phyloP scores from a whole-genome alignment of 306 rosid species.

The Senna tora region DNA sequence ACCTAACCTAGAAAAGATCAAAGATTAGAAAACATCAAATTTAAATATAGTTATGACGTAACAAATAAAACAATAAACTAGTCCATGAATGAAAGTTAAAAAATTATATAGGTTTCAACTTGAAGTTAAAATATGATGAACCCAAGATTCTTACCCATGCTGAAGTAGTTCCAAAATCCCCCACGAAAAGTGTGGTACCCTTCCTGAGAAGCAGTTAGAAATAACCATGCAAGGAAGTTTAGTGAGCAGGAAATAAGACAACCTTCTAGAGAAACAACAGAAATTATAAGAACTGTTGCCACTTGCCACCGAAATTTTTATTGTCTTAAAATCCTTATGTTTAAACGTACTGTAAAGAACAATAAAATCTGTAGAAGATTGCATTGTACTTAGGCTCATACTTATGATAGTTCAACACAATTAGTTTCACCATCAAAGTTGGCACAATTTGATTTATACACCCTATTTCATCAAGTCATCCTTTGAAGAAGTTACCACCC shows the following conservation, averaged over 20 bases:
- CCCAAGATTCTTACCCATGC: constrained; percentile 79
- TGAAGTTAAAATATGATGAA: constrained; percentile 5
- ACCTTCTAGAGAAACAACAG: constrained; percentile 15
- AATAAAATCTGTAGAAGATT: constrained; percentile 1
- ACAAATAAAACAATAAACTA: constrained; percentile 26
- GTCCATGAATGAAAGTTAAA: not conserved
- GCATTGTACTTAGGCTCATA: not conserved
- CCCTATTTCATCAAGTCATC: constrained; percentile 27
- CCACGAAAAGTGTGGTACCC: constrained; percentile 96
- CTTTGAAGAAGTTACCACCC: constrained; percentile 21
- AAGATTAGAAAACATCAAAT: constrained; percentile 11
- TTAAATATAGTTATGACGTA: constrained; percentile 15
- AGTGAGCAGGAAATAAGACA: constrained; percentile 38
- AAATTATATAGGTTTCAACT: constrained; percentile 21
- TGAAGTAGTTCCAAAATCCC: constrained; percentile 98
- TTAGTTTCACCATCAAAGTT: not conserved
- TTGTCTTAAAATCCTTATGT: constrained; percentile 13
- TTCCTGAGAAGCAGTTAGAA: constrained; percentile 61
- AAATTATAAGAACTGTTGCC: constrained; percentile 9
- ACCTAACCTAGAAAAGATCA: constrained; percentile 1
- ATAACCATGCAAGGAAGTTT: constrained; percentile 30
- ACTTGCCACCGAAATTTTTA: not conserved
- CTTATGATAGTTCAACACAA: constrained; percentile 18
- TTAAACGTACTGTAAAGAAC: constrained; percentile 24
- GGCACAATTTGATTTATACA: constrained; percentile 12